Evolutionary conservation across 2,329 filamentous ascomycete genomes (phyloP).

Genomic region (Capronia epimyces): DNA sequence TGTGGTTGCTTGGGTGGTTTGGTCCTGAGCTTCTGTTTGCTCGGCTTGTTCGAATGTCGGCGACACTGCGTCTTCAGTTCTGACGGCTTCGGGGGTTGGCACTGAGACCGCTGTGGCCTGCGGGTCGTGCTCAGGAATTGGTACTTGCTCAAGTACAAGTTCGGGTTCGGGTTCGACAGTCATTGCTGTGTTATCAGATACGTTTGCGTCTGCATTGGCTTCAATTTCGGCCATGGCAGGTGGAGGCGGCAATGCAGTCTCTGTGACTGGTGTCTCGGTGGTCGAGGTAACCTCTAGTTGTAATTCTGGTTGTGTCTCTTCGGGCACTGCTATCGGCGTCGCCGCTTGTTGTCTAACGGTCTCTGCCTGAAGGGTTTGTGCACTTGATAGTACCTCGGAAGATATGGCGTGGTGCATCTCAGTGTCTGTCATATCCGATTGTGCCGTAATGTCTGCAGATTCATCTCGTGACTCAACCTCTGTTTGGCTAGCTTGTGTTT

Average conservation of each 20-base stretch:
- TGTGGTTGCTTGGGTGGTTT: too few relatives aligned
- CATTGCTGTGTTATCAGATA: neutral
- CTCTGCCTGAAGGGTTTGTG: neutral
- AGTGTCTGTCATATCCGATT: neutral
- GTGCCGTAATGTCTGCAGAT: neutral
- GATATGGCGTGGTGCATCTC: neutral
- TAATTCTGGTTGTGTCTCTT: neutral
- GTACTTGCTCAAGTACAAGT: neutral
- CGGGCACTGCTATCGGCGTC: neutral
- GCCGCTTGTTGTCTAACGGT: conserved; percentile 1
- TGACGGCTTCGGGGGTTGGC: neutral
- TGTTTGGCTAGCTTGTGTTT: neutral
- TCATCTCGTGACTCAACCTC: neutral
- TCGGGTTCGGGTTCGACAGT: neutral
- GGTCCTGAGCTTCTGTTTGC: neutral
- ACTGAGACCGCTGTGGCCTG: neutral
- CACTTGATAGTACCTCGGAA: neutral
- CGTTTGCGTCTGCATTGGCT: neutral
- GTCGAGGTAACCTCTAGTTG: neutral
- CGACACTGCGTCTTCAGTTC: neutral
- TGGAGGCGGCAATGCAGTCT: neutral
- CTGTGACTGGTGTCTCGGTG: neutral
- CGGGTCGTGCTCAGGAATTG: neutral
- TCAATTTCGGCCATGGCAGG: neutral
- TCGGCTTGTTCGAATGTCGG: neutral